Percentiles rank a stretch among this genome's conserved stretches.
phyloP scores from a whole-genome alignment of 352 stramenopile genomes.

The Peronospora farinosa region DNA sequence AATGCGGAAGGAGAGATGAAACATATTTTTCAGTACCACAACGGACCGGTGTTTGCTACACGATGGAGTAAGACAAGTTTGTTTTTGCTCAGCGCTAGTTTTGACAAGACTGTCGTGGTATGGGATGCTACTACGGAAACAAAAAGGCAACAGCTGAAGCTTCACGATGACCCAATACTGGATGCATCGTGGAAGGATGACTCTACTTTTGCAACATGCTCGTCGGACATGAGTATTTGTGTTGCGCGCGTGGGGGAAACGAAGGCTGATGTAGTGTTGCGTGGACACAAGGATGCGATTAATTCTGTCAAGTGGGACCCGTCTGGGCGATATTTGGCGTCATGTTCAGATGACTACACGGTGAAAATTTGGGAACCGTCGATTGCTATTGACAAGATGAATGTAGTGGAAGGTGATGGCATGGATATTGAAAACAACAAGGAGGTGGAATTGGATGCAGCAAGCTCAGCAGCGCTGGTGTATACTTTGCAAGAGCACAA shows the following conservation, averaged over 20 bases:
- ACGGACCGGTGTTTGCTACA: slow-evolving; percentile 79
- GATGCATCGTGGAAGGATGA: slow-evolving; percentile 93
- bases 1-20: slow-evolving; percentile 68
- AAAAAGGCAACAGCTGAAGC: slow-evolving; percentile 93
- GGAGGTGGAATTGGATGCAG: slow-evolving; percentile 17
- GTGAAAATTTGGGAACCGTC: slow-evolving; percentile 94
- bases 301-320: slow-evolving; percentile 98
- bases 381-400: slow-evolving; percentile 26
- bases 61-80: slow-evolving; percentile 75
- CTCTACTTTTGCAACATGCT: slow-evolving; percentile 91
- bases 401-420: slow-evolving; percentile 16
- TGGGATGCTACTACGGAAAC: slow-evolving; percentile 82
- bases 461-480: slow-evolving; percentile 43
- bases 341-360: slow-evolving; percentile 96
- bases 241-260: slow-evolving; percentile 83
- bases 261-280: slow-evolving; percentile 76
- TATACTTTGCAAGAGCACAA: slow-evolving; percentile 87
- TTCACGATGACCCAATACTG: slow-evolving; percentile 84
- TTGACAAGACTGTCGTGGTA: slow-evolving; percentile 82
- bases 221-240: slow-evolving; percentile 89
- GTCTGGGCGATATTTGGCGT: slow-evolving; percentile 89
- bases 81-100: slow-evolving; percentile 73
- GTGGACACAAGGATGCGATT: slow-evolving; percentile 94
- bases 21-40: slow-evolving; percentile 79
- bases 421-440: slow-evolving; percentile 28